phyloP scores from a whole-genome alignment of 2,329 filamentous ascomycete species.

The Tympanopsis confertula region DNA sequence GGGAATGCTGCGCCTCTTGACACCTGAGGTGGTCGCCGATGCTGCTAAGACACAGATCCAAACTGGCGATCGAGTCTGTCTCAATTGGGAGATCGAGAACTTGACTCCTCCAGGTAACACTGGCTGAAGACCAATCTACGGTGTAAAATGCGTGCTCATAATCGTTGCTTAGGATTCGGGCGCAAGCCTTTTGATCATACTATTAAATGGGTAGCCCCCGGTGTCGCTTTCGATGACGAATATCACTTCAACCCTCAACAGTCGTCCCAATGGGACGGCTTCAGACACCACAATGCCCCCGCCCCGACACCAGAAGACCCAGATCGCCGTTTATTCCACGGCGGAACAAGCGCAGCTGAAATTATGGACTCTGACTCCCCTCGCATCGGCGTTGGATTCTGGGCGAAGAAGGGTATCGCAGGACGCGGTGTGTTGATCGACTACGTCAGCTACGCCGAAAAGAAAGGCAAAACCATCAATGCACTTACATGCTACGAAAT shows the following conservation, averaged over 20 bases:
- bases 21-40: not conserved
- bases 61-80: not conserved
- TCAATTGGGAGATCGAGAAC: not conserved
- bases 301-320: slow-evolving; percentile 20
- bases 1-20: not conserved
- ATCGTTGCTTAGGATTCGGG: slow-evolving; percentile 18
- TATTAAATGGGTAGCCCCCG: slow-evolving; percentile 11
- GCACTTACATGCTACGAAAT: slow-evolving; percentile 29
- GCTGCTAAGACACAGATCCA: not conserved
- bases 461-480: slow-evolving; percentile 18
- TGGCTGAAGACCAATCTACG: too few relatives aligned
- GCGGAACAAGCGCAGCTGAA: slow-evolving; percentile 17
- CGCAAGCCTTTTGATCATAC: slow-evolving; percentile 19
- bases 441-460: slow-evolving; percentile 31
- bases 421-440: slow-evolving; percentile 40
- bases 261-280: slow-evolving; percentile 2
- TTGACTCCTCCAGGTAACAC: not conserved
- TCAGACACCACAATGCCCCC: slow-evolving; percentile 24
- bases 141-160: too few relatives aligned
- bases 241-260: slow-evolving; percentile 2
- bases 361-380: slow-evolving; percentile 10
- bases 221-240: slow-evolving; percentile 11
- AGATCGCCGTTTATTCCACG: slow-evolving; percentile 25
- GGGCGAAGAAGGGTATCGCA: slow-evolving; percentile 29
- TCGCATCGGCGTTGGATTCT: slow-evolving; percentile 19